phyloP scores from a whole-genome alignment of 257 asterid species.

The Cruciata laevipes region DNA sequence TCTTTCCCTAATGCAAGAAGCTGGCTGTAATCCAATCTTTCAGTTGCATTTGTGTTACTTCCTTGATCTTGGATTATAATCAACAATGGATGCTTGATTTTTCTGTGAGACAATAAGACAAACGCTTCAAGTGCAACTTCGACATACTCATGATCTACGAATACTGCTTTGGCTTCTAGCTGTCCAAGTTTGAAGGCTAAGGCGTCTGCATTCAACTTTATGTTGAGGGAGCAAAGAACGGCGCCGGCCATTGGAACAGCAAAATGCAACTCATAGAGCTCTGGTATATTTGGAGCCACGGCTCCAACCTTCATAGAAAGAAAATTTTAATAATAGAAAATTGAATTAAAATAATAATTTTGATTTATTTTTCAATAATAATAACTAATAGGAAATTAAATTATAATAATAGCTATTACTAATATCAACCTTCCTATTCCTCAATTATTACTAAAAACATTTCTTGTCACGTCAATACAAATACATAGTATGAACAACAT shows the following conservation, averaged over 20 bases:
- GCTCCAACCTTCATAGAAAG: too few relatives aligned
- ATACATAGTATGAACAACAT: too few relatives aligned
- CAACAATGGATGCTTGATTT: constrained; percentile 23
- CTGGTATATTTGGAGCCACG: constrained; percentile 62
- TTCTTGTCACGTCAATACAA: too few relatives aligned
- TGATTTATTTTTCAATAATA: too few relatives aligned
- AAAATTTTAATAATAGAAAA: too few relatives aligned
- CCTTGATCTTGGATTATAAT: constrained; percentile 33
- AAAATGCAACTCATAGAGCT: constrained; percentile 58
- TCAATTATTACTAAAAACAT: too few relatives aligned
- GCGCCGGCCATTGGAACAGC: constrained; percentile 71
- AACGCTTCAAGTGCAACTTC: constrained; percentile 36
- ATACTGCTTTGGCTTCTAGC: constrained; percentile 43
- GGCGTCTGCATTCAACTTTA: constrained; percentile 33
- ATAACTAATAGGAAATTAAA: too few relatives aligned
- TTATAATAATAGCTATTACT: too few relatives aligned
- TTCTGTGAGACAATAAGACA: constrained; percentile 18
- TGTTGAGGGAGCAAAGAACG: constrained; percentile 48
- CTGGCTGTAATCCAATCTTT: constrained; percentile 28
- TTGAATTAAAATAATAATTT: too few relatives aligned
- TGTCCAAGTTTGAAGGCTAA: constrained; percentile 36
- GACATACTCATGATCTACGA: constrained; percentile 42
- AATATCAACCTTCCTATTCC: too few relatives aligned
- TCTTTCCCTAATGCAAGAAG: constrained; percentile 31
- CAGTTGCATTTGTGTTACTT: not conserved